phyloP scores from a whole-genome alignment of 2,329 filamentous ascomycete species.

The Chrysoporthe austroafricana region DNA sequence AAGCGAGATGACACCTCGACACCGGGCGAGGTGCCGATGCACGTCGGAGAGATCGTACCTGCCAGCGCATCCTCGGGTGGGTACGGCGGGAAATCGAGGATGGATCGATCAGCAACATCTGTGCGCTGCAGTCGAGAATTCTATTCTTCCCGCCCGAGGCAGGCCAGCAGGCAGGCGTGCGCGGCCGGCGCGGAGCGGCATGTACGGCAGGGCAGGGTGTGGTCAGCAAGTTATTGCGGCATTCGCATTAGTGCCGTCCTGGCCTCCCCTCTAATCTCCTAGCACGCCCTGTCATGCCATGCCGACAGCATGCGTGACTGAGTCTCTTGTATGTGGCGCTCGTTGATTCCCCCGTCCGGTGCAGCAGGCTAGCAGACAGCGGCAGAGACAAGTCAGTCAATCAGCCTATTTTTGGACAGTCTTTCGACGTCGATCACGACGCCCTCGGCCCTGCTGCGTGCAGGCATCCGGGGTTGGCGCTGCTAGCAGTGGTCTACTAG shows the following conservation, averaged over 20 bases:
- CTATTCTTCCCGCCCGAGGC: no score
- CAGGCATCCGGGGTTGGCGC: not conserved
- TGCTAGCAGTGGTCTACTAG: not conserved
- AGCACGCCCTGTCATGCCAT: not conserved
- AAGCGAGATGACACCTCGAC: no score
- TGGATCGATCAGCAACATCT: conserved; percentile 15
- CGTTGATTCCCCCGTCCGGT: not conserved
- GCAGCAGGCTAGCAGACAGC: not conserved
- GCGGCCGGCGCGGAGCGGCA: no score
- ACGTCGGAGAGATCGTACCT: conserved; percentile 11
- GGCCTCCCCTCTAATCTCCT: not conserved
- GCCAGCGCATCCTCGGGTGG: conserved; percentile 1
- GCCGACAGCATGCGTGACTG: conserved; percentile 1
- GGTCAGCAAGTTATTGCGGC: no score
- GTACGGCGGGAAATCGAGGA: not conserved
- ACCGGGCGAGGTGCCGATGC: conserved; percentile 12
- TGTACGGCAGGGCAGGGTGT: not conserved
- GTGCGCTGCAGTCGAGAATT: conserved; percentile 10
- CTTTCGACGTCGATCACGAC: not conserved
- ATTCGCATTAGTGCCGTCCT: no score
- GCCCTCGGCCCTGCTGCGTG: not conserved
- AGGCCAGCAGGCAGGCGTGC: not conserved
- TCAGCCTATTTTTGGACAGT: conserved; percentile 6
- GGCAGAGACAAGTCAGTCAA: conserved; percentile 9
- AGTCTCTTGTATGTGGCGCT: not conserved